Evolutionary conservation across 1,139 yeast species (phyloP), one percentile per base, ranked within the genome.

Genomic region (Taphrina deformans): DNA sequence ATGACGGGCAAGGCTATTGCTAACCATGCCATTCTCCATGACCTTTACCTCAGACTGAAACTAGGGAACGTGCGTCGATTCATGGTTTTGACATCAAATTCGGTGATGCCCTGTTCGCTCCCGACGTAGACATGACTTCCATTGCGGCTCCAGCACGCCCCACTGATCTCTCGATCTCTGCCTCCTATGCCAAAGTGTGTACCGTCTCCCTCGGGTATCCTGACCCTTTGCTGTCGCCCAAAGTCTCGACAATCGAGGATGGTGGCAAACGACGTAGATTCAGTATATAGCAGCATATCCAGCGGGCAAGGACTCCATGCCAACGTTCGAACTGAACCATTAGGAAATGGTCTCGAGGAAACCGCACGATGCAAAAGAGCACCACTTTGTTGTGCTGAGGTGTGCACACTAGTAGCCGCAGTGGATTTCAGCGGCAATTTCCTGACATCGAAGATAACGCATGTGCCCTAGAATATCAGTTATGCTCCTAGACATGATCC

Each of bases 111-210:
- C 40, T 59, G 56, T 24, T 59, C 63, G 26, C 56, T 48, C 10
- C 63, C 63, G 12, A 59, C 52, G 29, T 38, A 59, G 14, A 50
- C 40, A 10, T 59, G 48, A 16, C 26, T 38, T 18, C 63, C 63
- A 21, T 7, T 48, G 14, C 63, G 23, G 16, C 63, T 50, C 63
- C 63, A 59, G n/a, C 56, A 50, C 6, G 55, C 63, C 5, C 63
- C 63, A 40, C 56, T 48, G n/a, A 59, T 16, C 29, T 59, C 63
- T 3, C 63, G 63, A 33, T 59, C 63, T 14, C 62, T 33, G 14
- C 63, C 63, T 16, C 46, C 63, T 9, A 48, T 26, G 23, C 63
- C 63, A 46, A 45, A 46, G 40, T 59, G 63, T 1, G 58, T 14
- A 6, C 56, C 50, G 40, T 59, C 56, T 18, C 63, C 63, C 16